Evolutionary conservation across 257 asterid species (phyloP).

Genomic region (Nicotiana paniculata): DNA sequence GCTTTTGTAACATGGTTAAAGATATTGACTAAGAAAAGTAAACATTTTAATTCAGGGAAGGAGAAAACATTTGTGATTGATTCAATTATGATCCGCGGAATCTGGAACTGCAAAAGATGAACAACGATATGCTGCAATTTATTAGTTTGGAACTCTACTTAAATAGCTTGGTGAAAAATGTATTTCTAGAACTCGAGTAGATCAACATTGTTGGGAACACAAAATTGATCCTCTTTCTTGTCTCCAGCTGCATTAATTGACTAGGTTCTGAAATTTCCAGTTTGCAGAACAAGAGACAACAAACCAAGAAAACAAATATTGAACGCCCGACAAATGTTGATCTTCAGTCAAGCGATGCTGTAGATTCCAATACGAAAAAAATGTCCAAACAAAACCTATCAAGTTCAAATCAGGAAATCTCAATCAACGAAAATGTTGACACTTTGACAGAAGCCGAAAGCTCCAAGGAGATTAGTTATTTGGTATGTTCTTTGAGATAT

Average conservation of each 20-base stretch:
- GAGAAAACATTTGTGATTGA: neutral
- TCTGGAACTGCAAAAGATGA: neutral
- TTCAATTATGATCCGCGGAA: neutral
- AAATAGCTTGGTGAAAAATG: neutral
- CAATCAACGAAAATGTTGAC: slow-evolving; percentile 22
- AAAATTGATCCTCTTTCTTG: neutral
- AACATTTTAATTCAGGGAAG: neutral
- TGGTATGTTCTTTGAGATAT: slow-evolving; percentile 28
- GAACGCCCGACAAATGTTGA: slow-evolving; percentile 36
- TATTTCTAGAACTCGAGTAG: neutral
- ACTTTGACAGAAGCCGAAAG: slow-evolving; percentile 20
- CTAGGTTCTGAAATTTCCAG: slow-evolving; percentile 34
- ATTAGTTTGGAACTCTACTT: neutral
- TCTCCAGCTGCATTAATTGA: slow-evolving; percentile 6
- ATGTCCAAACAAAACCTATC: slow-evolving; percentile 1
- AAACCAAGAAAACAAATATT: slow-evolving; percentile 42
- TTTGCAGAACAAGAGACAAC: slow-evolving; percentile 55
- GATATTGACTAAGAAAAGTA: neutral
- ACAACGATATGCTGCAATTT: neutral
- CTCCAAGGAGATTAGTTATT: slow-evolving; percentile 24
- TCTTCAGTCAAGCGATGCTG: slow-evolving; percentile 31
- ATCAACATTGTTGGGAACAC: neutral
- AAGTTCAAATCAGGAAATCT: slow-evolving; percentile 30
- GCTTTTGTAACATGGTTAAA: too few species aligned
- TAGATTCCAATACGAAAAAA: slow-evolving; percentile 14